phyloP scores from a whole-genome alignment of 441 rosid species.

The Raphanus hybrid region DNA sequence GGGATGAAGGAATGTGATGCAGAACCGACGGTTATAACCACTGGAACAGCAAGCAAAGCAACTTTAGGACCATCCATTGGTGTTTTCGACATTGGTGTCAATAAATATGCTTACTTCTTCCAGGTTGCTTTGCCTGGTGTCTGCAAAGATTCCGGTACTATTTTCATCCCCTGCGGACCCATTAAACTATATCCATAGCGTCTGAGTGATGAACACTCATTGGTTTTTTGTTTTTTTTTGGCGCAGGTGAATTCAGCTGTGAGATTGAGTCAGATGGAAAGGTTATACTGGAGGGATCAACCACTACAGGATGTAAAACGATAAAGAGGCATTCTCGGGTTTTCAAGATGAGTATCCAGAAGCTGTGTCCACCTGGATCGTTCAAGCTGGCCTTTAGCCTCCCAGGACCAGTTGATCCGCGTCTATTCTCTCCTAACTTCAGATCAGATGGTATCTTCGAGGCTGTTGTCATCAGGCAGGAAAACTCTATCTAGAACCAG shows the following conservation, averaged over 20 bases:
- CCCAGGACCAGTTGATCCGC: slow-evolving; percentile 65
- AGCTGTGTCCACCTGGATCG: slow-evolving; percentile 48
- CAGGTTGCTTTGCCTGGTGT: slow-evolving; percentile 71
- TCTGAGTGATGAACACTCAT: slow-evolving; percentile 23
- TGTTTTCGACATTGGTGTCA: slow-evolving; percentile 63
- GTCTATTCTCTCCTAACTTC: slow-evolving; percentile 54
- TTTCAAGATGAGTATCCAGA: slow-evolving; percentile 48
- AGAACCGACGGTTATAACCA: slow-evolving; percentile 42
- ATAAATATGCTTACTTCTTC: slow-evolving; percentile 62
- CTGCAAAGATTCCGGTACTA: slow-evolving; percentile 50
- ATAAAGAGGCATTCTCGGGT: slow-evolving; percentile 53
- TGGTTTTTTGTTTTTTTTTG: slow-evolving; percentile 13
- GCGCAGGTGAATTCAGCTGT: slow-evolving; percentile 61
- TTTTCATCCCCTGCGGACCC: slow-evolving; percentile 15
- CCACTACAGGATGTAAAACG: slow-evolving; percentile 43
- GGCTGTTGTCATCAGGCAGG: slow-evolving; percentile 50
- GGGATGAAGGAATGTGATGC: slow-evolving; percentile 33
- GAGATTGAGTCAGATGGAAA: slow-evolving; percentile 56
- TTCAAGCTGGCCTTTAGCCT: slow-evolving; percentile 55
- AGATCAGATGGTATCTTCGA: slow-evolving; percentile 61
- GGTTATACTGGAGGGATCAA: slow-evolving; percentile 55
- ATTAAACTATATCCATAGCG: neutral
- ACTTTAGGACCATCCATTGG: slow-evolving; percentile 51
- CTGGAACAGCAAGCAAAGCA: slow-evolving; percentile 51
- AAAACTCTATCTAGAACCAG: slow-evolving; percentile 16